Evolutionary conservation across 306 rosid species (phyloP).

Genomic region (Glycine tomentella): DNA sequence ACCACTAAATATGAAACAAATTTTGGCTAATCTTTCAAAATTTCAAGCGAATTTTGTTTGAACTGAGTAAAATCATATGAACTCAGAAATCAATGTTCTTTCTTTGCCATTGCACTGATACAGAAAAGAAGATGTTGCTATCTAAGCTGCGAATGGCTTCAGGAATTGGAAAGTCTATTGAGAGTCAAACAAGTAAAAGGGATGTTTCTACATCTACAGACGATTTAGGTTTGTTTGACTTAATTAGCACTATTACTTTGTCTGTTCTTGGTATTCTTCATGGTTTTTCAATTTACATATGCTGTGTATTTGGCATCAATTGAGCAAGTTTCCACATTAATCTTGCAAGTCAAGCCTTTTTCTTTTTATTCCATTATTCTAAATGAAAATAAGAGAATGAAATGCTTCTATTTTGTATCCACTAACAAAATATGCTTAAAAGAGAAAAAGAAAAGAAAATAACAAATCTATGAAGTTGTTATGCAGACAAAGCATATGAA

Average conservation of each 20-base stretch:
- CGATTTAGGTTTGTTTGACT: slow-evolving; percentile 74
- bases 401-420: slow-evolving; percentile 4
- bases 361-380: slow-evolving; percentile 13
- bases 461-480: background rate
- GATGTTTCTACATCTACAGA: slow-evolving; percentile 84
- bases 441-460: background rate
- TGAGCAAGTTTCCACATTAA: slow-evolving; percentile 13
- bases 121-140: slow-evolving; percentile 90
- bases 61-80: slow-evolving; percentile 15
- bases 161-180: slow-evolving; percentile 59
- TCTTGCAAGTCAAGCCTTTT: slow-evolving; percentile 22
- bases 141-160: slow-evolving; percentile 88
- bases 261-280: background rate
- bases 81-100: slow-evolving; percentile 38
- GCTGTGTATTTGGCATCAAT: background rate
- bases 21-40: background rate
- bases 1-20: slow-evolving; percentile 24
- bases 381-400: slow-evolving; percentile 9
- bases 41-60: slow-evolving; percentile 22
- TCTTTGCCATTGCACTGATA: slow-evolving; percentile 44
- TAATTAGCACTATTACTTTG: slow-evolving; percentile 14
- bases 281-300: slow-evolving; percentile 26
- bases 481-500: background rate
- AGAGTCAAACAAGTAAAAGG: slow-evolving; percentile 58
- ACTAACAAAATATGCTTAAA: slow-evolving; percentile 23